phyloP scores from a whole-genome alignment of 2,329 filamentous ascomycete species.

The Juglanconis sp. region DNA sequence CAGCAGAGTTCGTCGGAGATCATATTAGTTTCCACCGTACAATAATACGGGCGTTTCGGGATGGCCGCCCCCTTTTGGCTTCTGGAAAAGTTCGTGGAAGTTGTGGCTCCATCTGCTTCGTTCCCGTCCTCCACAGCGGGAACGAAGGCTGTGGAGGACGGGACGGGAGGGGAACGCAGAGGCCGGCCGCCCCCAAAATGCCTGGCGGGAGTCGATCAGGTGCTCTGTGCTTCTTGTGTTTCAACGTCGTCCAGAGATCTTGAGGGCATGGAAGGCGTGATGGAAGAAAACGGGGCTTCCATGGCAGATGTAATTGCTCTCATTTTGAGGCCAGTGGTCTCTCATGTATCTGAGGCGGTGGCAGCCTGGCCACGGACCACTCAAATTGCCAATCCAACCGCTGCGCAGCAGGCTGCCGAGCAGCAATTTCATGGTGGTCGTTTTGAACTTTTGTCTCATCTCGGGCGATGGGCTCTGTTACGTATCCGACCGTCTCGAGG shows the following conservation, averaged over 20 bases:
- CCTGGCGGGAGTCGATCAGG: background rate
- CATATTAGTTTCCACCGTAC: constrained; percentile 4
- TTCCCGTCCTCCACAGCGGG: background rate
- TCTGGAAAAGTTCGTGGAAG: background rate
- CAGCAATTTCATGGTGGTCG: background rate
- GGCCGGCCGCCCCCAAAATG: background rate
- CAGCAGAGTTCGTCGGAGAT: constrained; percentile 10
- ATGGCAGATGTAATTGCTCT: background rate
- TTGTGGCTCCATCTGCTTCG: constrained; percentile 1
- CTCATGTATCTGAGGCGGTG: background rate
- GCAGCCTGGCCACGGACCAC: background rate
- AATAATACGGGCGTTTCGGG: constrained; percentile 9
- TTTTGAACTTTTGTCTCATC: background rate
- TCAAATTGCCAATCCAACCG: background rate
- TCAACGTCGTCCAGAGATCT: background rate
- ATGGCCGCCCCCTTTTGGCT: constrained; percentile 12
- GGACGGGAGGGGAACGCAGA: background rate
- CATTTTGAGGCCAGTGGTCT: background rate
- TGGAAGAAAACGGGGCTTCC: background rate
- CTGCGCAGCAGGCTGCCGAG: background rate
- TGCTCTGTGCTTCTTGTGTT: constrained; percentile 1
- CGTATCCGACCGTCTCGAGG: background rate
- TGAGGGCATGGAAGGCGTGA: background rate
- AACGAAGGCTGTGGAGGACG: constrained; percentile 3
- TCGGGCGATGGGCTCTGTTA: background rate